Conservation (phyloP, 179 eudicot genomes). For the Beta macrorhiza region DNA sequence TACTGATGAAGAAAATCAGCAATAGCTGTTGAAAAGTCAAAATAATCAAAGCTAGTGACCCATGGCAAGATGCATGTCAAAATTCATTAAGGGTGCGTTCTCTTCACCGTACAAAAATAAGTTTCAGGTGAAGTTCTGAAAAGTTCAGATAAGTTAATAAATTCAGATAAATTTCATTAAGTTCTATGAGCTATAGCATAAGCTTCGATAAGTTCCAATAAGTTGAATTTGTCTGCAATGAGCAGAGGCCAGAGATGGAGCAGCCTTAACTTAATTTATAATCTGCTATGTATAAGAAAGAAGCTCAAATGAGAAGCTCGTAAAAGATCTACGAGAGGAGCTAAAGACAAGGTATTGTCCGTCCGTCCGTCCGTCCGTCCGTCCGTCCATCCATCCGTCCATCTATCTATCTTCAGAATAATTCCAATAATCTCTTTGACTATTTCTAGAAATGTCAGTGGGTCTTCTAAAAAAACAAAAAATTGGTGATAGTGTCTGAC, state of each 20-base stretch:
- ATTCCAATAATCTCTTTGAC: background rate
- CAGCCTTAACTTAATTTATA: background rate
- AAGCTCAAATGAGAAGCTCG: background rate
- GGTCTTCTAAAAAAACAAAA: background rate
- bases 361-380: no score
- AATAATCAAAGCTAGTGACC: background rate
- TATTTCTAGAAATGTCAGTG: background rate
- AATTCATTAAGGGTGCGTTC: no score
- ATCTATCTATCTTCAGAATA: background rate
- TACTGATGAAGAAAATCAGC: background rate
- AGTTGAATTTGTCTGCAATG: background rate
- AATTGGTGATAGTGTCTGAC: background rate
- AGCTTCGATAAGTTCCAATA: no score
- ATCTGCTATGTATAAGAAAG: background rate
- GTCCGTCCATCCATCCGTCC: no score
- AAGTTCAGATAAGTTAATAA: no score
- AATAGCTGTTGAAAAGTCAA: background rate
- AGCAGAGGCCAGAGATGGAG: background rate
- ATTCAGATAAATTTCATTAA: no score
- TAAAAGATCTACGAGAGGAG: no score
- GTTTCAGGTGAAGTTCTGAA: background rate
- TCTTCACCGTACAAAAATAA: background rate
- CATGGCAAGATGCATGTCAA: background rate
- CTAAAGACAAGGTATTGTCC: background rate
- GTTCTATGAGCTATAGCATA: background rate